Evolutionary conservation across 768 basidiomycete genomes (phyloP).

Genomic region (Coprinopsis cinerea): DNA sequence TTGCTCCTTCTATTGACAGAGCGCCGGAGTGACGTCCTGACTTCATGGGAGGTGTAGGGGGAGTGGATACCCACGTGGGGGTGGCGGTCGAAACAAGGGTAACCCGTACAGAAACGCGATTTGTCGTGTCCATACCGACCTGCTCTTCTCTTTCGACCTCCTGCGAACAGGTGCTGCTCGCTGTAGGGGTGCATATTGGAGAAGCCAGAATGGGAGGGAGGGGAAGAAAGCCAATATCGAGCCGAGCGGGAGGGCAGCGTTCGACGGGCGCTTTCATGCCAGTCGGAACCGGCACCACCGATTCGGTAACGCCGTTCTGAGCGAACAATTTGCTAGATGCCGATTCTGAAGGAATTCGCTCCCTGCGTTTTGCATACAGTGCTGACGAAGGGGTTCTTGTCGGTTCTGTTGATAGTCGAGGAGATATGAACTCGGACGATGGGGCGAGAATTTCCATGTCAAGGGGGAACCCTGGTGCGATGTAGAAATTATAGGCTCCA

Average conservation of each 20-base stretch:
- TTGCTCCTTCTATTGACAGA: conserved; percentile 17
- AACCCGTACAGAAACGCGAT: conserved; percentile 14
- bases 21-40: conserved; percentile 32
- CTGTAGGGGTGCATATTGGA: conserved; percentile 47
- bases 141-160: neutral
- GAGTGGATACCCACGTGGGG: conserved; percentile 54
- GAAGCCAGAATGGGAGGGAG: conserved; percentile 57
- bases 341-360: neutral
- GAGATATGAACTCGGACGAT: neutral
- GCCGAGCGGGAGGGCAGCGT: neutral
- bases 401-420: neutral
- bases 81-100: conserved; percentile 21
- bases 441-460: neutral
- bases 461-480: neutral
- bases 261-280: neutral
- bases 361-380: neutral
- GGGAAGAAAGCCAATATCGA: conserved; percentile 36
- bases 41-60: conserved; percentile 50
- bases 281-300: neutral
- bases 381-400: neutral
- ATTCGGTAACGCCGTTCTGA: neutral
- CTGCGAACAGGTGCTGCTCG: conserved; percentile 18
- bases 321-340: neutral
- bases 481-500: neutral
- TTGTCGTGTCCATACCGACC: conserved; percentile 8